These are phyloP conservation scores for Epichloe glyceriae DNA, from an alignment of 2,329 filamentous ascomycete genomes.

Conservation along the genomic window DNA sequence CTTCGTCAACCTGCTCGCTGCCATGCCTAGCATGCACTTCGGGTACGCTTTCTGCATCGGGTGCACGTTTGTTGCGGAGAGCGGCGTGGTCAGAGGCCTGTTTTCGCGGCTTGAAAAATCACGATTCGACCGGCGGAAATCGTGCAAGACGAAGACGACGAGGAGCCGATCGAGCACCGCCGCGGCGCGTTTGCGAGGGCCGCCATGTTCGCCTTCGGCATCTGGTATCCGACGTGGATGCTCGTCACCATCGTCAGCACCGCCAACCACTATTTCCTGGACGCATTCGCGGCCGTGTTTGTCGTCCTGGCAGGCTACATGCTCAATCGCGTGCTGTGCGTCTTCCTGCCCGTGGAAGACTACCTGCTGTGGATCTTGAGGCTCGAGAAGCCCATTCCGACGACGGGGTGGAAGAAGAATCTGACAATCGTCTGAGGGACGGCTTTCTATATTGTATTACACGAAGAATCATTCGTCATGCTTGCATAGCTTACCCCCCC, in stretches of 20 bases:
- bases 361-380: conserved; percentile 47
- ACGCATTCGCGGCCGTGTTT: conserved; percentile 49
- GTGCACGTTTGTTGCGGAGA: conserved; percentile 37
- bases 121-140: not conserved
- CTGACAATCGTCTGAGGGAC: conserved; percentile 5
- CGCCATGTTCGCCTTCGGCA: conserved; percentile 23
- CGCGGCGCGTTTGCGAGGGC: conserved; percentile 9
- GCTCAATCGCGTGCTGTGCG: conserved; percentile 38
- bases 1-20: conserved; percentile 42
- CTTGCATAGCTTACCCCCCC: not conserved
- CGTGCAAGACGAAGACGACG: conserved; percentile 8
- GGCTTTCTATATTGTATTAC: not conserved
- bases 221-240: conserved; percentile 39
- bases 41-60: conserved; percentile 41
- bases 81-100: conserved; percentile 30
- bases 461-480: not conserved
- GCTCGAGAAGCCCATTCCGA: conserved; percentile 49
- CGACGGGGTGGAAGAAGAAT: conserved; percentile 19
- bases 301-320: conserved; percentile 47
- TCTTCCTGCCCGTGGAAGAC: conserved; percentile 50
- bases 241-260: conserved; percentile 45
- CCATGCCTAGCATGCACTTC: conserved; percentile 45
- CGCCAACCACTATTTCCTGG: conserved; percentile 50
- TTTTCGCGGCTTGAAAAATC: conserved; percentile 6
- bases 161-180: conserved; percentile 9